These are phyloP conservation scores for Stachybotrys elegans DNA, from an alignment of 2,329 filamentous ascomycete species.

Conservation along the genomic window DNA sequence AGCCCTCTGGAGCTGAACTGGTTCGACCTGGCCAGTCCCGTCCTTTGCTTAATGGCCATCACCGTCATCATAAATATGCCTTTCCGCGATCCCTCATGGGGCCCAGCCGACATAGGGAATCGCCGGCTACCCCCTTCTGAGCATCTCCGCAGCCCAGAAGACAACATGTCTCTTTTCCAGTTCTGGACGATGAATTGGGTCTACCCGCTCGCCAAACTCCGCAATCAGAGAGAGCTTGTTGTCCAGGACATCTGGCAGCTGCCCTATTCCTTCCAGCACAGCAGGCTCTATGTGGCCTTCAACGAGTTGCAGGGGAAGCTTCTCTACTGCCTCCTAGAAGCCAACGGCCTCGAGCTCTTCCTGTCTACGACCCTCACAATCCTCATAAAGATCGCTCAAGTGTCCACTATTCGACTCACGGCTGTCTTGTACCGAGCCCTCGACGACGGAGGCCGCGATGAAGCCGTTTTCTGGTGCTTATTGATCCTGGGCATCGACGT, in stretches of 20 bases:
- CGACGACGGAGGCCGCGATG: slow-evolving; percentile 19
- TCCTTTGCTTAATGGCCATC: slow-evolving; percentile 19
- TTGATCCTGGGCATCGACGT: slow-evolving; percentile 29
- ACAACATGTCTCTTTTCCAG: slow-evolving; percentile 73
- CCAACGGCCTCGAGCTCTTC: slow-evolving; percentile 74
- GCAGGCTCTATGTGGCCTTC: slow-evolving; percentile 68
- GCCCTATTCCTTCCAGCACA: slow-evolving; percentile 77
- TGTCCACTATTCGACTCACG: slow-evolving; percentile 32
- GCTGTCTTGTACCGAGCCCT: slow-evolving; percentile 30
- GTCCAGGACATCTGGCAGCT: slow-evolving; percentile 80
- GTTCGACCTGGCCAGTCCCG: slow-evolving; percentile 16
- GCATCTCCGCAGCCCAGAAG: slow-evolving; percentile 65
- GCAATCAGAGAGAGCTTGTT: slow-evolving; percentile 60
- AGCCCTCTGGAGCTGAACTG: slow-evolving; percentile 13
- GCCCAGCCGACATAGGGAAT: slow-evolving; percentile 23
- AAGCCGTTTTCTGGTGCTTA: slow-evolving; percentile 30
- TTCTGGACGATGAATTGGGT: slow-evolving; percentile 87
- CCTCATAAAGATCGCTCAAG: slow-evolving; percentile 35
- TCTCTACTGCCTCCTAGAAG: slow-evolving; percentile 61
- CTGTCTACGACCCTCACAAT: slow-evolving; percentile 62
- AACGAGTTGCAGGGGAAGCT: slow-evolving; percentile 69
- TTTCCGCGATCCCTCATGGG: slow-evolving; percentile 29
- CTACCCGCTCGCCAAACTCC: slow-evolving; percentile 63
- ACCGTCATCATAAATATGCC: slow-evolving; percentile 31
- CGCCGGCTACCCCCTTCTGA: slow-evolving; percentile 19